Base-by-base conservation (phyloP, 495 filamentous ascomycete genomes). In the Neurospora tetrasperma region DNA sequence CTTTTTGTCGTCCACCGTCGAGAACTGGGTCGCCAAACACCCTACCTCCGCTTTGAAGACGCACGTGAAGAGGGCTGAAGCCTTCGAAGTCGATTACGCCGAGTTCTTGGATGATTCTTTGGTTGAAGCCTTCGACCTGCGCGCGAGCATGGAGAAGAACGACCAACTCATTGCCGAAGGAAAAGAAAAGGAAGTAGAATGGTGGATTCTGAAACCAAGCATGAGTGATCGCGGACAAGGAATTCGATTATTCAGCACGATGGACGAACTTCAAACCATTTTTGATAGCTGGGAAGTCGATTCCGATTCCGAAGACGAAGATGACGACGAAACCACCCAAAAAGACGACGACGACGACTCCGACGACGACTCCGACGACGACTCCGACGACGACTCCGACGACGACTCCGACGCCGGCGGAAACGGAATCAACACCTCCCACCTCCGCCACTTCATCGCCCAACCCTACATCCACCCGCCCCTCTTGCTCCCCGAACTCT, bases 141-240 rank as follows among this genome's bases (percentile, higher is more conserved):
- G 89, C 23, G 94, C 91, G 18, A 92, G 90, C 69, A 84, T 96
- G 72, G 86, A 86, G 44, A 86, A 82, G 66, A 97, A 97, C 76
- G 85, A 83, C 40, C 73, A 38, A 66, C 69, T 2, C 74, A 78
- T 20, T 74, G 79, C 5, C 8, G 27, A 16, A 16, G 42, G 16
- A 12, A 23, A 18, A 27, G 44, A 4, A 14, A 54, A 71, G 8
- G 27, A 54, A 12, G 72, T 41, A 85, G 92, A 96, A 82, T 99
- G 95, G 95, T 99, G 96, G 96, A 97, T 98, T 74, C 82, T 98
- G 48, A 99, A 99, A 79, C 96, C 96, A 0, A 89, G 94, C 2
- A 98, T 99, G 96, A 97, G 93, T 81, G 96, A 98, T 78, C 88
- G 94, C 5, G 96, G 95, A 3, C 93, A 97, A 78, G 96, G 96